Evolutionary conservation across 805 yeast species (phyloP).

Genomic region (Candida schatavii): DNA sequence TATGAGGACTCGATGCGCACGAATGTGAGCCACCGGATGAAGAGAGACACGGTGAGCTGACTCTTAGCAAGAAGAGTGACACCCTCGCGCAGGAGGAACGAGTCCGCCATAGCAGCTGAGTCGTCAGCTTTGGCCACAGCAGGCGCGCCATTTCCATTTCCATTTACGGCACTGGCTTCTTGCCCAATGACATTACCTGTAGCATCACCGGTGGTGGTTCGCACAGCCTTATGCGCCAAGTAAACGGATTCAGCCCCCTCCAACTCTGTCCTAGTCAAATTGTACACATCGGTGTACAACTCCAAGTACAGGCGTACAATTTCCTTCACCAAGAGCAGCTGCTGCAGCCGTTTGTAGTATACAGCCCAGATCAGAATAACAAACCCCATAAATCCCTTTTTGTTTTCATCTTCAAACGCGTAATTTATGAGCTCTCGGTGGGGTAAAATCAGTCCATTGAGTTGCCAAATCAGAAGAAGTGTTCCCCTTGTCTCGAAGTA

Average conservation of each 20-base stretch:
- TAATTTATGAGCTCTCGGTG: slow-evolving; percentile 14
- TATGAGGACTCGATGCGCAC: slow-evolving; percentile 23
- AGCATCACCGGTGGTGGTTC: too few species aligned
- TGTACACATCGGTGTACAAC: slow-evolving; percentile 14
- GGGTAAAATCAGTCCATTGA: slow-evolving; percentile 25
- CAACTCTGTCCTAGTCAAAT: slow-evolving; percentile 5
- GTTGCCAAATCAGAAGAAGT: slow-evolving; percentile 20
- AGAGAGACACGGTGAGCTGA: slow-evolving; percentile 14
- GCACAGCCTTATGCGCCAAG: neutral
- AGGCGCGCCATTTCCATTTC: too few species aligned
- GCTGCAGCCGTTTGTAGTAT: slow-evolving; percentile 18
- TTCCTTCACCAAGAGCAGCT: slow-evolving; percentile 8
- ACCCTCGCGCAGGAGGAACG: neutral
- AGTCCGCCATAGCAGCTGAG: too few species aligned
- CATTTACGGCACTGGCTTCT: too few species aligned
- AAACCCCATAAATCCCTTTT: neutral
- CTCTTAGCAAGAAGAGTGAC: slow-evolving; percentile 9
- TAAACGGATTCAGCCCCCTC: neutral
- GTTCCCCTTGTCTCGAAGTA: slow-evolving; percentile 28
- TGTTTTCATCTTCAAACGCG: neutral
- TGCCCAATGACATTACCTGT: too few species aligned
- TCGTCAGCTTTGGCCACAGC: neutral
- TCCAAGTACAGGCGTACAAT: slow-evolving; percentile 16
- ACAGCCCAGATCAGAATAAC: slow-evolving; percentile 14
- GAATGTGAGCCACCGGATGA: slow-evolving; percentile 26